Percentiles rank a stretch among this genome's conserved stretches.
Conservation (phyloP, 2,329 filamentous ascomycete species). For the Xenoacremonium recifei region DNA sequence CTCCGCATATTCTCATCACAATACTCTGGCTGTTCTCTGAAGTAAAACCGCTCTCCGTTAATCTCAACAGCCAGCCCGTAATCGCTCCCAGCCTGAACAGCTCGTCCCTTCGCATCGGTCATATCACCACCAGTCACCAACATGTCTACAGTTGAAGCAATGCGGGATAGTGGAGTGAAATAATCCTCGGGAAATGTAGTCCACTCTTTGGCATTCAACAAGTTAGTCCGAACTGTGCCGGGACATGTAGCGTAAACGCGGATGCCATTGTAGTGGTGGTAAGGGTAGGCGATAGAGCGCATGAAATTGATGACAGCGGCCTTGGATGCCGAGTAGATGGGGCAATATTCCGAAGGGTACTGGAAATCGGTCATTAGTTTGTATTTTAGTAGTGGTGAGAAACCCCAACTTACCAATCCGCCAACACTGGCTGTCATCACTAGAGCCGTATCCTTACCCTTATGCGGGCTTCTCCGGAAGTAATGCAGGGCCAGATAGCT, state of each 20-base stretch:
- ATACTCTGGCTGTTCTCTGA: constrained; percentile 20
- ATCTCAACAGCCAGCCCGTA: constrained; percentile 29
- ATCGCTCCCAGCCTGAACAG: constrained; percentile 16
- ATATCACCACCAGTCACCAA: constrained; percentile 22
- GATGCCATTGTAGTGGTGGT: constrained; percentile 26
- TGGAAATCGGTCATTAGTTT: not conserved
- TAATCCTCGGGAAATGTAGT: constrained; percentile 28
- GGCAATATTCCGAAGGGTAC: constrained; percentile 28
- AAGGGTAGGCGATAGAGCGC: constrained; percentile 27
- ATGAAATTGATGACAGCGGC: constrained; percentile 32
- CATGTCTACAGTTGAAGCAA: constrained; percentile 26
- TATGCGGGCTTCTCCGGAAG: constrained; percentile 29
- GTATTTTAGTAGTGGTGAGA: not conserved
- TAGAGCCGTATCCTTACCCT: constrained; percentile 20
- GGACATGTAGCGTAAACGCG: constrained; percentile 32
- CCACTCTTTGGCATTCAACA: constrained; percentile 27
- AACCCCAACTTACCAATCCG: constrained; percentile 20
- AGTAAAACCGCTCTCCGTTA: constrained; percentile 31
- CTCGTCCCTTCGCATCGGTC: constrained; percentile 23
- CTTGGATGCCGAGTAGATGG: constrained; percentile 33
- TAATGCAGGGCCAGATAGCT: constrained; percentile 41
- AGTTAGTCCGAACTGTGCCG: constrained; percentile 29
- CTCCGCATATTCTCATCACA: constrained; percentile 25
- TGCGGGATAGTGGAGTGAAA: constrained; percentile 28
- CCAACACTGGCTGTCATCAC: constrained; percentile 31